Conservation (phyloP, 805 yeast species). For the Pichia manshurica region DNA sequence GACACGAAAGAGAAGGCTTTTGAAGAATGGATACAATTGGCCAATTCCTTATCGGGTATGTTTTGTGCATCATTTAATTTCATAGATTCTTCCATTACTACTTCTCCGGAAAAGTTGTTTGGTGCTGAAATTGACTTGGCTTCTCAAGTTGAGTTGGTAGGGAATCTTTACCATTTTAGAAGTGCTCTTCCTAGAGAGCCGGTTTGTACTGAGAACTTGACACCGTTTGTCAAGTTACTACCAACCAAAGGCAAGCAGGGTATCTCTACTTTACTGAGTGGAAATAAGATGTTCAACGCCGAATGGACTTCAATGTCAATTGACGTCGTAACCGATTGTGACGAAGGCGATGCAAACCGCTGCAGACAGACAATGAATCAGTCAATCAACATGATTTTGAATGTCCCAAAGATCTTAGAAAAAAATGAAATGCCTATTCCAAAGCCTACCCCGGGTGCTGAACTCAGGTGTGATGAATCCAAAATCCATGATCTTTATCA, state of each 20-base stretch:
- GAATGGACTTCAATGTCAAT: conserved; percentile 93
- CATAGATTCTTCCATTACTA: conserved; percentile 72
- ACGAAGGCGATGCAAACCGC: conserved; percentile 18
- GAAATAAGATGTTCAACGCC: conserved; percentile 85
- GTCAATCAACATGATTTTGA: conserved; percentile 63
- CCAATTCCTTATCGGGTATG: conserved; percentile 77
- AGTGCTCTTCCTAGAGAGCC: conserved; percentile 95
- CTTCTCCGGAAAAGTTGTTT: conserved; percentile 49
- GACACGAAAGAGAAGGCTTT: conserved; percentile 47
- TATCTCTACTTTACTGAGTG: conserved; percentile 75
- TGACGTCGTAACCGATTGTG: conserved; percentile 61
- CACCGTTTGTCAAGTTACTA: conserved; percentile 83
- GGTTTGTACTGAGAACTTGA: conserved; percentile 91
- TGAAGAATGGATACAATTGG: conserved; percentile 62
- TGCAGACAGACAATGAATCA: conserved; percentile 58
- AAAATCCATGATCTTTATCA: conserved; percentile 56
- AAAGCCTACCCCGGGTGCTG: conserved; percentile 63
- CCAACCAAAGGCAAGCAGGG: conserved; percentile 94
- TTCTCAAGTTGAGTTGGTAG: conserved; percentile 28
- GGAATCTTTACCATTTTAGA: conserved; percentile 52
- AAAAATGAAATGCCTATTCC: conserved; percentile 69
- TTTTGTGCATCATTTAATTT: conserved; percentile 94
- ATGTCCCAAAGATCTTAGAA: conserved; percentile 62
- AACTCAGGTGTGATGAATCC: conserved; percentile 65
- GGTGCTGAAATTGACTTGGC: conserved; percentile 21